Conservation (phyloP, 2,329 filamentous ascomycete genomes). For the Arthrobotrys megalospora region DNA sequence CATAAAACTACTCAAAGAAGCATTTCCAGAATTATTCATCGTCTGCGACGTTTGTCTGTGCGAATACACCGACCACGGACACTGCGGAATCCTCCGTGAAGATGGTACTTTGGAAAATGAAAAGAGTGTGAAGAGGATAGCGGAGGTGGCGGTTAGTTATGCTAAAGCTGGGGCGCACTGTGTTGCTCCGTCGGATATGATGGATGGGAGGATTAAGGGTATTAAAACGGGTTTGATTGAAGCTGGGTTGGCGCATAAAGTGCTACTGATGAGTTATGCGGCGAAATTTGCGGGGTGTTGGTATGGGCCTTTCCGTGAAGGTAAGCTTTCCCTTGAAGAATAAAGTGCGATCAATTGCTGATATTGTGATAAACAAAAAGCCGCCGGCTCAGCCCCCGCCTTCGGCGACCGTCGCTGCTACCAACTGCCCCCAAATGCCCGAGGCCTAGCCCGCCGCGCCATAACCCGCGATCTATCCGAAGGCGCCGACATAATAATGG, state of each 20-base stretch:
- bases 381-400: constrained; percentile 88
- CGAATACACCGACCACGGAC: constrained; percentile 98
- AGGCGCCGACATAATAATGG: constrained; percentile 98
- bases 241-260: constrained; percentile 89
- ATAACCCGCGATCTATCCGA: constrained; percentile 91
- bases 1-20: constrained; percentile 85
- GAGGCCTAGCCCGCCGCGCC: constrained; percentile 90
- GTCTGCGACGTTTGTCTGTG: constrained; percentile 95
- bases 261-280: constrained; percentile 96
- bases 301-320: constrained; percentile 97
- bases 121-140: constrained; percentile 92
- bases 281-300: constrained; percentile 97
- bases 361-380: constrained; percentile 36
- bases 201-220: constrained; percentile 94
- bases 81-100: constrained; percentile 94
- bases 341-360: constrained; percentile 15
- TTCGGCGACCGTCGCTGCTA: constrained; percentile 98
- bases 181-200: constrained; percentile 98
- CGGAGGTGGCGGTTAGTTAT: constrained; percentile 97
- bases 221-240: constrained; percentile 99
- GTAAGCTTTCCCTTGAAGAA: constrained; percentile 43
- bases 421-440: constrained; percentile 91
- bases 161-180: constrained; percentile 96
- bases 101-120: constrained; percentile 94
- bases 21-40: constrained; percentile 92